Conservation (phyloP, 495 filamentous ascomycete genomes). For the Hypoxylon cercidicola region DNA sequence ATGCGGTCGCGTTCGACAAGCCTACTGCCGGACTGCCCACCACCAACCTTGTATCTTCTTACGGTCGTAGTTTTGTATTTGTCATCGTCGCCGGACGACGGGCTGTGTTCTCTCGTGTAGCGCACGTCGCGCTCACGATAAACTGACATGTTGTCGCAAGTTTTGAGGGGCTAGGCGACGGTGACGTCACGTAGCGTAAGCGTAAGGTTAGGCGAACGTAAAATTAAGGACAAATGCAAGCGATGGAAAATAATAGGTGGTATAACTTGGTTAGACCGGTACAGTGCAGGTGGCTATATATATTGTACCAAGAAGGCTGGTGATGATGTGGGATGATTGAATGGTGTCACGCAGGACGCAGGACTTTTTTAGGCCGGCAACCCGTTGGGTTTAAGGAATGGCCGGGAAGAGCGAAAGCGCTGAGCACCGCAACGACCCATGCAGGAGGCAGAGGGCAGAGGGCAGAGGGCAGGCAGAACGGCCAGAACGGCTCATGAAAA, state of each 20-base stretch:
- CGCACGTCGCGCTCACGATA: conserved; percentile 58
- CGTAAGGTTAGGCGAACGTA: conserved; percentile 5
- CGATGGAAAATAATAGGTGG: not conserved
- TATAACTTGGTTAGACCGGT: conserved; percentile 2
- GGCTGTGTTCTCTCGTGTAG: conserved; percentile 56
- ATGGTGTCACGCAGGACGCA: conserved; percentile 38
- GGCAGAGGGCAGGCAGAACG: not conserved
- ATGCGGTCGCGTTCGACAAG: conserved; percentile 50
- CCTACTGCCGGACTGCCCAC: conserved; percentile 45
- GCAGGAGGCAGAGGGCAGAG: conserved; percentile 16
- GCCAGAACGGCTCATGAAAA: not conserved
- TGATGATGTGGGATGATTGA: conserved; percentile 41
- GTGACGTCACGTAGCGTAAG: conserved; percentile 39
- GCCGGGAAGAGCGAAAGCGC: conserved; percentile 33
- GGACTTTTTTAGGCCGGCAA: conserved; percentile 15
- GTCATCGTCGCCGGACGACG: conserved; percentile 59
- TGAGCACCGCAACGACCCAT: conserved; percentile 1
- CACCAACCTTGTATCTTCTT: conserved; percentile 64
- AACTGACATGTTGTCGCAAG: conserved; percentile 52
- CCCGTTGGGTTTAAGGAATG: conserved; percentile 28
- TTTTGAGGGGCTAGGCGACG: conserved; percentile 19
- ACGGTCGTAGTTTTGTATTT: conserved; percentile 61
- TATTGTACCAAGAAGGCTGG: conserved; percentile 29
- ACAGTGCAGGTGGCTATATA: conserved; percentile 23
- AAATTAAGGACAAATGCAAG: not conserved